Evolutionary conservation across 2,329 filamentous ascomycete species (phyloP), one percentile per base, ranked within the genome.

Genomic region (Penicillium sp.): DNA sequence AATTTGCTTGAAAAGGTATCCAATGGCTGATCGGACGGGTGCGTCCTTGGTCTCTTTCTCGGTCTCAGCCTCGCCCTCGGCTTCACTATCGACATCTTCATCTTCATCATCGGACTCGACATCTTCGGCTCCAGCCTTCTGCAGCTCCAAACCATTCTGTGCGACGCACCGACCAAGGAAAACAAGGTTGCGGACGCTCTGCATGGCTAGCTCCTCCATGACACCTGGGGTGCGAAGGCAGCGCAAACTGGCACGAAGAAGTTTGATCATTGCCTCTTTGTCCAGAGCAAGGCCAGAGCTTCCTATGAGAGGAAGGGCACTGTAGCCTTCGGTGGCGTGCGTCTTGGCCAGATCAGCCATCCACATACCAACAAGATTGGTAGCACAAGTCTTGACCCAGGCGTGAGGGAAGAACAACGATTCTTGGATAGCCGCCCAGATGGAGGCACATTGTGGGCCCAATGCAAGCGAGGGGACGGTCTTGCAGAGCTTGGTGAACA

Each of bases 131-230:
- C 74, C 77, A 4, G 72, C 76, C 2, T 76, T 73, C 3, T 77
- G 72, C 11, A 75, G 76, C 19, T 79, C 79, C 66, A 67, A 67
- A 13, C 80, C 78, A 61, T 87, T 90, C 33, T 82, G 82, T 14
- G 82, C 82, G 57, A 84, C 84, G 68, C 78, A 87, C 58, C 82
- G 85, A 43, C 87, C 90, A 0, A 99, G 80, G 79, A 96, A 96
- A 37, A 93, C 82, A 35, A 96, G 79, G 61, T 96, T 91, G 63
- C 91, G 89, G 4, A 90, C 86, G 13, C 87, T 87, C 70, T 96
- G 91, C 43, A 85, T 82, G 1, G 90, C 90, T n/a, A 98, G 79
- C 10, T 86, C 82, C 67, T 95, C 88, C 16, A 88, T 87, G 8
- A 93, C 73, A 51, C 83, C 84, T 0, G 83, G 81, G 0, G 84